phyloP scores from a whole-genome alignment of 2,329 filamentous ascomycete genomes.

The Curvularia spicifera region DNA sequence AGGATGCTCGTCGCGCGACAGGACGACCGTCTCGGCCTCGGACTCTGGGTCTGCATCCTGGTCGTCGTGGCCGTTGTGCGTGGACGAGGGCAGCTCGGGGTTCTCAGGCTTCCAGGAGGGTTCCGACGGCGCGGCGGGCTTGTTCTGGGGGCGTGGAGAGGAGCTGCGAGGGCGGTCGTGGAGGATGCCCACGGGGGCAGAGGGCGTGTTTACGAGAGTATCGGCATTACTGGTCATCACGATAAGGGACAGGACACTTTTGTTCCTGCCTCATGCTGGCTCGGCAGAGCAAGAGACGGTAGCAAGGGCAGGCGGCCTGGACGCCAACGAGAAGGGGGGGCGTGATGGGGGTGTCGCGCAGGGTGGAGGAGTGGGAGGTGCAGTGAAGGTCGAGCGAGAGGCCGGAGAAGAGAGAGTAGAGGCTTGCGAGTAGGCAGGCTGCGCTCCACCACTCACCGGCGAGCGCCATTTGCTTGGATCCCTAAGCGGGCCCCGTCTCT shows the following conservation, averaged over 20 bases:
- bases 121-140: conserved; percentile 5
- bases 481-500: conserved; percentile 23
- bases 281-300: conserved; percentile 37
- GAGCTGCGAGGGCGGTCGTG: conserved; percentile 21
- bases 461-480: conserved; percentile 24
- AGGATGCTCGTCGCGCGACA: conserved; percentile 50
- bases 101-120: conserved; percentile 2
- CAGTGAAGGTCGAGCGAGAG: conserved; percentile 23
- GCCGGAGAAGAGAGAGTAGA: conserved; percentile 23
- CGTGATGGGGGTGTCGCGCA: conserved; percentile 14
- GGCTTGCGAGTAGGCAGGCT: conserved; percentile 23
- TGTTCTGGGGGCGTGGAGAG: conserved; percentile 21
- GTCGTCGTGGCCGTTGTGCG: conserved; percentile 35
- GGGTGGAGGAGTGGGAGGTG: conserved; percentile 15
- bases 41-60: conserved; percentile 53
- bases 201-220: conserved; percentile 40
- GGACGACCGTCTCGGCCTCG: conserved; percentile 59
- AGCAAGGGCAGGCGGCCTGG: conserved; percentile 13
- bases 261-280: conserved; percentile 50
- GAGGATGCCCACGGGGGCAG: conserved; percentile 22
- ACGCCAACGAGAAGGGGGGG: conserved; percentile 23
- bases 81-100: not conserved
- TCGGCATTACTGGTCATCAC: conserved; percentile 52
- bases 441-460: conserved; percentile 29
- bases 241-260: conserved; percentile 47